Evolutionary conservation across 495 filamentous ascomycete species (phyloP).

Genomic region (Aspergillus coremiiformis): DNA sequence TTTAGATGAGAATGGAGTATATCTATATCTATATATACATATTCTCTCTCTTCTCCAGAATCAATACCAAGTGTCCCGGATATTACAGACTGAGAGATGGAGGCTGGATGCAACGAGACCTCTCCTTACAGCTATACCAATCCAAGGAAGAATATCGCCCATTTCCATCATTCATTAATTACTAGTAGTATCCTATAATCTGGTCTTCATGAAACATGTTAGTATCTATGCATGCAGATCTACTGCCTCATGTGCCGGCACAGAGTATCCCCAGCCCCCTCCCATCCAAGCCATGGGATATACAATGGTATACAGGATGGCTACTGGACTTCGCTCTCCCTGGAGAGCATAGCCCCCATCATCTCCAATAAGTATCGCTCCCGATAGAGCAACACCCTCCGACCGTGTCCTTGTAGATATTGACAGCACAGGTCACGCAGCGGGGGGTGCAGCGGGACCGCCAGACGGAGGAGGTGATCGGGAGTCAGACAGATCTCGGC

Average conservation of each 20-base stretch:
- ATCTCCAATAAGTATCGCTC: slow-evolving; percentile 40
- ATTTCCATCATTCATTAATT: no score
- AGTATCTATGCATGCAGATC: not conserved
- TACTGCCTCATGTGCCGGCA: not conserved
- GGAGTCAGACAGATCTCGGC: slow-evolving; percentile 18
- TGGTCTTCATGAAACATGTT: not conserved
- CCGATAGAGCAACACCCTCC: slow-evolving; percentile 27
- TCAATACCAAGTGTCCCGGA: no score
- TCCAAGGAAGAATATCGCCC: no score
- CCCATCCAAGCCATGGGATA: not conserved
- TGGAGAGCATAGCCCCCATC: slow-evolving; percentile 13
- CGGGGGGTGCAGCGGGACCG: not conserved
- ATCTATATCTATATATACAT: no score
- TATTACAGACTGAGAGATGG: no score
- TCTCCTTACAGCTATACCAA: no score
- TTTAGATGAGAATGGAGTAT: slow-evolving; percentile 39
- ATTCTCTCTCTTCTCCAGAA: no score
- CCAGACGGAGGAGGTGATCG: slow-evolving; percentile 11
- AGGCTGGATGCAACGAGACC: no score
- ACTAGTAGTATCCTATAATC: no score
- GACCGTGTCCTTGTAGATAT: slow-evolving; percentile 25
- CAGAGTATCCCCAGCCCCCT: not conserved
- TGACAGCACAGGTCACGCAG: slow-evolving; percentile 21
- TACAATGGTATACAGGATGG: not conserved
- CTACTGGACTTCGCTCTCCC: not conserved